These are phyloP conservation scores for Daldinia loculata DNA, from an alignment of 495 filamentous ascomycete genomes.

Conservation along the genomic window DNA sequence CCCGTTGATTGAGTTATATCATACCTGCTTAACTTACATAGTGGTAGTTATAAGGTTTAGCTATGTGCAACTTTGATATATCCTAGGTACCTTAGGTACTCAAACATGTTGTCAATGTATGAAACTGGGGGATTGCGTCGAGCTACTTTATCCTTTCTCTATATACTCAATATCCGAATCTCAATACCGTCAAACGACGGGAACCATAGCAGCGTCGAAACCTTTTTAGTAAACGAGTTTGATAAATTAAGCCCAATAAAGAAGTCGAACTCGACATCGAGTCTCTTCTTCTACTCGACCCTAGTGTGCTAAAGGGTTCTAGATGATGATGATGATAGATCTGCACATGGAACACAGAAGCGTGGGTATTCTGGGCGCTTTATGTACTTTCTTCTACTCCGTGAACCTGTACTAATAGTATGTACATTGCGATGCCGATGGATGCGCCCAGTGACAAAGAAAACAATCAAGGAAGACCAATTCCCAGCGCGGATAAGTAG, in stretches of 20 bases:
- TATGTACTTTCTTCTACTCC: conserved; percentile 38
- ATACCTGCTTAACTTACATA: background rate
- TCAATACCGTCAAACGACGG: too few species aligned
- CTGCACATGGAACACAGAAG: background rate
- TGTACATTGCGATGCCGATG: conserved; percentile 40
- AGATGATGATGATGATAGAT: background rate
- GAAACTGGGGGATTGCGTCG: too few species aligned
- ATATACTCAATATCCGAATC: too few species aligned
- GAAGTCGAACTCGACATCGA: background rate
- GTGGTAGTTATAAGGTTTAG: background rate
- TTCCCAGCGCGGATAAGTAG: conserved; percentile 5
- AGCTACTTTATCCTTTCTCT: too few species aligned
- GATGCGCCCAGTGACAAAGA: conserved; percentile 34
- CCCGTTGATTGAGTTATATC: background rate
- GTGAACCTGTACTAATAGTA: conserved; percentile 36
- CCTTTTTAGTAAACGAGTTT: too few species aligned
- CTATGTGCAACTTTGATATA: too few species aligned
- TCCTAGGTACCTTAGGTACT: too few species aligned
- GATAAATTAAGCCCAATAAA: too few species aligned
- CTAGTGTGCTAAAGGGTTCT: too few species aligned
- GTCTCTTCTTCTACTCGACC: background rate
- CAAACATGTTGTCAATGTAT: too few species aligned
- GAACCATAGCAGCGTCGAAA: too few species aligned
- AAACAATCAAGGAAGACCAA: conserved; percentile 9
- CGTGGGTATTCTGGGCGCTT: conserved; percentile 14